Evolutionary conservation across 495 filamentous ascomycete species (phyloP), one percentile per base, ranked within the genome.

Genomic region (Neurospora sp.): DNA sequence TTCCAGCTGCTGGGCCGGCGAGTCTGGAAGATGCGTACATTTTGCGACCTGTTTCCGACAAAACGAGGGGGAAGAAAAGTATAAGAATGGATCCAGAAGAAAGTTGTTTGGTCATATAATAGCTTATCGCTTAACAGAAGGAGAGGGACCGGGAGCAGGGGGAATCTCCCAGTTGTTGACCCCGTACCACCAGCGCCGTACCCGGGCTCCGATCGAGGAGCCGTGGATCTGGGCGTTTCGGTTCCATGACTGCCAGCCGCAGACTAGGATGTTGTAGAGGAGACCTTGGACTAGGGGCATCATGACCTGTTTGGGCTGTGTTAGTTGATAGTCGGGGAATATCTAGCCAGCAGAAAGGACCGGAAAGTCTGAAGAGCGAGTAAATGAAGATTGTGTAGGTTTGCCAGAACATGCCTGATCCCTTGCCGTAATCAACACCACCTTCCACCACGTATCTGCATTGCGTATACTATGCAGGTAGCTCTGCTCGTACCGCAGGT

Each of bases 401-500:
- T 27, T 27, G 27, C 27, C 27, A 27, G 27, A 44, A 77, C 77
- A 70, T 77, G 96, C 92, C 88, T 98, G 95, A 82, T 98, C 96
- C 77, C 93, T 83, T 69, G 91, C 79, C 23, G 96, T 98, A 75
- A 98, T 95, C 87, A 89, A 93, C 35, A 86, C 87, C 42, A 99
- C 87, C 75, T 88, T 88, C 82, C 90, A 89, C 89, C 88, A 93
- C 37, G 88, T 90, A 73, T 96, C 87, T 27, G 93, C 93, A 70
- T 87, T 85, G 75, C 89, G 88, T 72, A 99, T 89, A 80, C 93
- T 94, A 69, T 90, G 90, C 48, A 99, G 85, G 79, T 98, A 98
- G 83, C 94, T 97, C 87, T 99, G 96, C 85, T 99, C 96, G 81
- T 98, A 98, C 70, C 96, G 87, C 76, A 99, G 83, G 82, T 99